These are phyloP conservation scores for Escovopsis weberi DNA, from an alignment of 2,329 filamentous ascomycete species.

Conservation along the genomic window DNA sequence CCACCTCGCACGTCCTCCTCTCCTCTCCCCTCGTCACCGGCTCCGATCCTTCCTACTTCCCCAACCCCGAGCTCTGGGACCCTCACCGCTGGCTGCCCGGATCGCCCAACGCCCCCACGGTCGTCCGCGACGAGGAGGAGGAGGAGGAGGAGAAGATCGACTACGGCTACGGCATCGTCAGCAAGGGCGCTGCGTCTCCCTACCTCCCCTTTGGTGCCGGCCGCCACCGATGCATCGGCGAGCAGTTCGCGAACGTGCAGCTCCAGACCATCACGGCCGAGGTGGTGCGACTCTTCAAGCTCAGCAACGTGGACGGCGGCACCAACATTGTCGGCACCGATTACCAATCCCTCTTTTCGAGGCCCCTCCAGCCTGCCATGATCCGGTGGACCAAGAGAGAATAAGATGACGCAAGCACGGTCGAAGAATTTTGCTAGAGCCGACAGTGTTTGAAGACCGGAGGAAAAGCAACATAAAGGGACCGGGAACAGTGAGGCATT, in stretches of 20 bases:
- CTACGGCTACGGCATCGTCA: slow-evolving; percentile 86
- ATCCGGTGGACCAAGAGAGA: slow-evolving; percentile 63
- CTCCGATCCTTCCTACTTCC: slow-evolving; percentile 60
- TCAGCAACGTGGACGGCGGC: slow-evolving; percentile 60
- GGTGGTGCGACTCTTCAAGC: slow-evolving; percentile 65
- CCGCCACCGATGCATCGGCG: slow-evolving; percentile 85
- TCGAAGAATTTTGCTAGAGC: too few species aligned
- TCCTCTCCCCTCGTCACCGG: slow-evolving; percentile 74
- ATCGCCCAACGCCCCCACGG: slow-evolving; percentile 37
- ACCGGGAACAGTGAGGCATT: too few species aligned
- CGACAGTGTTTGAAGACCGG: background rate
- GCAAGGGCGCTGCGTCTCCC: slow-evolving; percentile 76
- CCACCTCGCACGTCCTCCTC: slow-evolving; percentile 66
- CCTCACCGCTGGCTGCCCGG: slow-evolving; percentile 77
- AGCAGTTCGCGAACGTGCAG: slow-evolving; percentile 92
- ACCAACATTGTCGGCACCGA: slow-evolving; percentile 53
- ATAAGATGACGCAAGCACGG: slow-evolving; percentile 8
- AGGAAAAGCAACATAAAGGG: background rate
- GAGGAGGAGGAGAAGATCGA: slow-evolving; percentile 68
- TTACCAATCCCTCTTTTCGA: slow-evolving; percentile 57
- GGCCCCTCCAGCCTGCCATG: slow-evolving; percentile 54
- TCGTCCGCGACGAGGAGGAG: slow-evolving; percentile 39
- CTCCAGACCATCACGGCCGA: slow-evolving; percentile 71
- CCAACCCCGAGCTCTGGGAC: slow-evolving; percentile 70
- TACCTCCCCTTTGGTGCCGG: slow-evolving; percentile 93